Conservation (phyloP, 192 early-diverging fungal species). For the Coemansia sp. region DNA sequence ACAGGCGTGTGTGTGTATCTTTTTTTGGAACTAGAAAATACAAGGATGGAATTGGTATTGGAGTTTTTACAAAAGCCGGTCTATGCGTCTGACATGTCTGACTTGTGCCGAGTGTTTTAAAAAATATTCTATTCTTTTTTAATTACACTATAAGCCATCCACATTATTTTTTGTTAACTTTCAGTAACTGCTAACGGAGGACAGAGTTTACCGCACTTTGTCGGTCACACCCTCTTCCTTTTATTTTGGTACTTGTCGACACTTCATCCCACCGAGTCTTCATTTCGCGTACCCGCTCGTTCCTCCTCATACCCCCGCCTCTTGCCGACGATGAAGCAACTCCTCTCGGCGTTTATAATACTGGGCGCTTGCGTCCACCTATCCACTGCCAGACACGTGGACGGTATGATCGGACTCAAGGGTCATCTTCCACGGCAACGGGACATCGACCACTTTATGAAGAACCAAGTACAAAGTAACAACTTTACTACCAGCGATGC, state of each 20-base stretch:
- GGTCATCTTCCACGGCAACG: conserved; percentile 32
- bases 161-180: background rate
- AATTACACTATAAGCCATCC: background rate
- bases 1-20: background rate
- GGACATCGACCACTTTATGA: conserved; percentile 35
- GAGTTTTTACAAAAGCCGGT: conserved; percentile 11
- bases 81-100: conserved; percentile 1
- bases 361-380: conserved; percentile 24
- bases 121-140: background rate
- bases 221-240: background rate
- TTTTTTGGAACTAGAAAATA: background rate
- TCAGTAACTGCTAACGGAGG: background rate
- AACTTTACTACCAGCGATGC: conserved; percentile 42
- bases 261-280: conserved; percentile 2
- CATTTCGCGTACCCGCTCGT: background rate
- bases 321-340: conserved; percentile 21
- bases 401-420: conserved; percentile 45
- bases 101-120: conserved; percentile 1
- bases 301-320: background rate
- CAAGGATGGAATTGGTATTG: background rate
- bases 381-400: conserved; percentile 23
- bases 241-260: background rate
- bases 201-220: background rate
- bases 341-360: conserved; percentile 18
- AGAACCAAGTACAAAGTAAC: conserved; percentile 35